Conservation (phyloP, 352 stramenopile genomes). For the Phytophthora boehmeriae region DNA sequence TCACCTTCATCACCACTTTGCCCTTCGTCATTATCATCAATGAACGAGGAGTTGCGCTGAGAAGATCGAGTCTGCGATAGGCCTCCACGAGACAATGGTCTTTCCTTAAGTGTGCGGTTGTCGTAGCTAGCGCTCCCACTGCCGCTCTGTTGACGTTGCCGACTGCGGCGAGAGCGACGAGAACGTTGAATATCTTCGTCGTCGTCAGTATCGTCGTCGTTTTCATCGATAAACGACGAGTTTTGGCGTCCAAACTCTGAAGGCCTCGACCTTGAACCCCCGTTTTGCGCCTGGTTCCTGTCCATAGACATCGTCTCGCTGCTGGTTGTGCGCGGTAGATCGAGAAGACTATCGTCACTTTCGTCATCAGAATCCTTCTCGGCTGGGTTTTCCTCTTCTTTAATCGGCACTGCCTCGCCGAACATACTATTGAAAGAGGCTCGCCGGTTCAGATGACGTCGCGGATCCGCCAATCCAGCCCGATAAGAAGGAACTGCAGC, state of each 20-base stretch:
- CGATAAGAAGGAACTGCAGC: constrained; percentile 28
- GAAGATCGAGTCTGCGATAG: constrained; percentile 25
- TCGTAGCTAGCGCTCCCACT: constrained; percentile 30
- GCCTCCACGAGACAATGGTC: constrained; percentile 22
- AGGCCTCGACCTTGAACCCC: constrained; percentile 22
- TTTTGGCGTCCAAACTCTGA: constrained; percentile 28
- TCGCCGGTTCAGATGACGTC: constrained; percentile 69
- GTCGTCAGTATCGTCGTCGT: constrained; percentile 42
- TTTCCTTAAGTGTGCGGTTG: constrained; percentile 21
- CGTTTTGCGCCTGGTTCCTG: constrained; percentile 27
- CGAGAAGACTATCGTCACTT: constrained; percentile 31
- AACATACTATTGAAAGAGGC: constrained; percentile 67
- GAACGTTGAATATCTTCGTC: constrained; percentile 31
- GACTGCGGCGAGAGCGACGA: constrained; percentile 21
- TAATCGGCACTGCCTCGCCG: constrained; percentile 58
- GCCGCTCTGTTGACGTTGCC: constrained; percentile 33
- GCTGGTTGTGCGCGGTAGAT: constrained; percentile 17
- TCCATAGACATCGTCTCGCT: constrained; percentile 19
- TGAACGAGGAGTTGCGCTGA: constrained; percentile 33
- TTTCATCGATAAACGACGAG: constrained; percentile 36
- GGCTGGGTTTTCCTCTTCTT: constrained; percentile 67
- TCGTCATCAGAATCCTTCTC: constrained; percentile 60
- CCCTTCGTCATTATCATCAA: constrained; percentile 37
- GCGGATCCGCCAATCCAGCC: constrained; percentile 47
- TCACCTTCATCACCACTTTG: constrained; percentile 26